Evolutionary conservation across 129 eudicot genomes (phyloP).

Genomic region (Chrysanthemum makinoi): DNA sequence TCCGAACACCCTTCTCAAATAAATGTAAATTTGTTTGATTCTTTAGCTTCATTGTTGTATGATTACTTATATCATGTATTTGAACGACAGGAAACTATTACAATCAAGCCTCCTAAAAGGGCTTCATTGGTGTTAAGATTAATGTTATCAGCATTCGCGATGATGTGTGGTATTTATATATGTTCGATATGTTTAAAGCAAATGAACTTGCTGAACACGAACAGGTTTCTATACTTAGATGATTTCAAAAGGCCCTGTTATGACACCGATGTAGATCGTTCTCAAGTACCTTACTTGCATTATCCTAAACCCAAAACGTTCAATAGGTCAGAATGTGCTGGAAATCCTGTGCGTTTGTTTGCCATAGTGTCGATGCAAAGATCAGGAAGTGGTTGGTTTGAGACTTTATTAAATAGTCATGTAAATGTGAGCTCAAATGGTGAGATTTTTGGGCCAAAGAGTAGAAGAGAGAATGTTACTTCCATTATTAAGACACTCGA

Average conservation of each 20-base stretch:
- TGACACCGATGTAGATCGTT: conserved; percentile 26
- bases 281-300: conserved; percentile 60
- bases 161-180: conserved; percentile 62
- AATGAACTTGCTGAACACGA: conserved; percentile 32
- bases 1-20: no score
- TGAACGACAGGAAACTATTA: conserved; percentile 46
- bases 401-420: conserved; percentile 57
- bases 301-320: conserved; percentile 83
- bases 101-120: conserved; percentile 52
- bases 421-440: conserved; percentile 55
- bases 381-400: conserved; percentile 76
- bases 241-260: conserved; percentile 45
- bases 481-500: conserved; percentile 38
- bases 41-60: no score
- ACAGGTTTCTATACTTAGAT: conserved; percentile 28
- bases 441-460: conserved; percentile 47
- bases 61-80: no score
- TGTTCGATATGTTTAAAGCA: conserved; percentile 60
- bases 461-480: conserved; percentile 43
- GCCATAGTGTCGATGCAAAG: conserved; percentile 61
- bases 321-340: conserved; percentile 54
- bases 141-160: conserved; percentile 47
- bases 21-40: no score
- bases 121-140: conserved; percentile 44
- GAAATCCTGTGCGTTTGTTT: conserved; percentile 55